Base-by-base conservation (phyloP, 306 rosid genomes). In the Rosa multiflora region DNA sequence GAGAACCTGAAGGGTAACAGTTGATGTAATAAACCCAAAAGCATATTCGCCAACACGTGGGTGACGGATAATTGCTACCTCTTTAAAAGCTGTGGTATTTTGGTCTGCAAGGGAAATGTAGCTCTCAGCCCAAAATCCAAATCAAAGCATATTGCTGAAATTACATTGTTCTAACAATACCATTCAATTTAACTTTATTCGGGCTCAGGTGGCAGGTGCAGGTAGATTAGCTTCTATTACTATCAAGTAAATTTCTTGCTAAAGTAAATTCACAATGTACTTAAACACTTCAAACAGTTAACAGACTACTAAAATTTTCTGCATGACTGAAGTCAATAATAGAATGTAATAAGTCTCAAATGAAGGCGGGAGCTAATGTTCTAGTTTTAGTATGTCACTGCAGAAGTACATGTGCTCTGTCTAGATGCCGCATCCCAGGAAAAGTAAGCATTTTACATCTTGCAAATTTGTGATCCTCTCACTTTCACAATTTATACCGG, bases 71-170 rank as follows among this genome's bases (percentile, higher is more conserved):
- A 23, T 23, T 23, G 26, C 26, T 23, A 23, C 26, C 26, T 23
- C 26, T 23, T 23, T 23, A 23, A 23, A 23, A 23, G 26, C 26
- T 23, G 26, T 23, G 26, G 26, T 23, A 23, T 23, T 23, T 23
- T 93, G 98, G 86, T 93, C 98, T 93, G 91, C 80, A 79, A 75
- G 73, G 70, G 83, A 79, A 67, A 81, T 66, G 40, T 15, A 53
- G 67, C 72, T 70, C 40, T 46, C 18, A 70, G 74, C 40, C 58
- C 32, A 26, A 55, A 32, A 67, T 14, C 29, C 49, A 67, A 14
- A 52, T 47, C 23, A 67, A 62, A 75, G 63, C 29, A n/a, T 62
- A 37, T 40, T 79, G 15, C 39, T 48, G 14, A 35, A 43, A 35
- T 67, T 67, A 51, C 21, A 53, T 48, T 53, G 47, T 74, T 15